These are phyloP conservation scores for Pestalotiopsis sp. DNA, from an alignment of 2,329 filamentous ascomycete species.

Conservation along the genomic window DNA sequence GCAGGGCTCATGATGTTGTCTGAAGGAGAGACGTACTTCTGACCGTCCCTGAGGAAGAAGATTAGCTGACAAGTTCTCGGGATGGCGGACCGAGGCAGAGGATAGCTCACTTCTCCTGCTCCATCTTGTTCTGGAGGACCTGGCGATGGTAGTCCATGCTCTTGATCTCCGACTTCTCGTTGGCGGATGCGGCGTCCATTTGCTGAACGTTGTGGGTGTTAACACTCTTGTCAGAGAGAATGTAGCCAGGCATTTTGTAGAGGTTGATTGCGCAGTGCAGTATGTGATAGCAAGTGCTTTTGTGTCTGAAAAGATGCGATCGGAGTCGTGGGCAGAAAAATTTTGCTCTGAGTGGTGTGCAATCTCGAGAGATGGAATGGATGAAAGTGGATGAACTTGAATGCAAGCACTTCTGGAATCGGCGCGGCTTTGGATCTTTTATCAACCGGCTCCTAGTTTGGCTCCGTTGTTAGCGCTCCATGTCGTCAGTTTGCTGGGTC, in stretches of 20 bases:
- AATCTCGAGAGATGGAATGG: background rate
- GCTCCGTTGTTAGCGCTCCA: background rate
- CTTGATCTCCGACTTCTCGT: slow-evolving; percentile 51
- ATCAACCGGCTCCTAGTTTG: background rate
- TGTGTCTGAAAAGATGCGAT: background rate
- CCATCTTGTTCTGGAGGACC: slow-evolving; percentile 72
- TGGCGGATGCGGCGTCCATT: slow-evolving; percentile 37
- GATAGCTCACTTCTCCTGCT: slow-evolving; percentile 61
- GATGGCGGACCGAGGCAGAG: background rate
- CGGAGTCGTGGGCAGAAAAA: background rate
- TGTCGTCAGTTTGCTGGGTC: slow-evolving; percentile 9
- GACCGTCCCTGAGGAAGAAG: slow-evolving; percentile 36
- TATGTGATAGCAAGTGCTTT: background rate
- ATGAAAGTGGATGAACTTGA: background rate
- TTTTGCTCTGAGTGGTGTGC: background rate
- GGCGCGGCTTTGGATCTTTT: slow-evolving; percentile 8
- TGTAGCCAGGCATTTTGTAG: slow-evolving; percentile 39
- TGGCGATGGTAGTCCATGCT: slow-evolving; percentile 80
- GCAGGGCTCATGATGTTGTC: slow-evolving; percentile 89
- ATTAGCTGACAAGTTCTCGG: background rate
- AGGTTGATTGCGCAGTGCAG: background rate
- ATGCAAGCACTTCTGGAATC: background rate
- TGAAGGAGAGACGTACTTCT: slow-evolving; percentile 78
- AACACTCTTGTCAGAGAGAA: slow-evolving; percentile 68
- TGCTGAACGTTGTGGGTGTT: slow-evolving; percentile 48